phyloP scores from a whole-genome alignment of 768 basidiomycete species.

The Kwoniella europaea region DNA sequence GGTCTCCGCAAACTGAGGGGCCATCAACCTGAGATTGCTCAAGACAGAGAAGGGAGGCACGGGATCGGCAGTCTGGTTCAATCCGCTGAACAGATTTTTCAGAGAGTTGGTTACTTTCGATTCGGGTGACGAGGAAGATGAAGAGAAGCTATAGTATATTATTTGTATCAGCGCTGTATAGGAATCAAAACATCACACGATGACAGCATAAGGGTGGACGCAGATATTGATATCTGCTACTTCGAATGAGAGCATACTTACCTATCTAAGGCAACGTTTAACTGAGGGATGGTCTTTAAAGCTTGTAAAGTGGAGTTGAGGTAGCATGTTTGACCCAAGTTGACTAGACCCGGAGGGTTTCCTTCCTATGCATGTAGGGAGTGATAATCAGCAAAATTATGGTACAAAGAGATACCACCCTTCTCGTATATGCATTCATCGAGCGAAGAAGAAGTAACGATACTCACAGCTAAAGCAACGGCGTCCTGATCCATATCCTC shows the following conservation, averaged over 20 bases:
- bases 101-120: constrained; percentile 57
- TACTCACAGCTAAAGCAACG: constrained; percentile 75
- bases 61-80: constrained; percentile 76
- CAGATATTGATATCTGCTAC: too few relatives aligned
- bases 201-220: too few relatives aligned
- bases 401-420: too few relatives aligned
- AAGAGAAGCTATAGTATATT: neutral
- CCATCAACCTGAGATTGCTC: constrained; percentile 68
- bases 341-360: constrained; percentile 51
- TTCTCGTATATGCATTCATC: neutral
- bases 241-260: neutral
- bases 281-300: constrained; percentile 88
- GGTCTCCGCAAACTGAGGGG: constrained; percentile 89
- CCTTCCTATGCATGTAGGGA: constrained; percentile 22
- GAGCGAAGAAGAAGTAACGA: neutral
- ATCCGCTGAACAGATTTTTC: constrained; percentile 71
- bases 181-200: too few relatives aligned
- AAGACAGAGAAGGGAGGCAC: constrained; percentile 76
- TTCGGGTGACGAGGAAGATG: constrained; percentile 17
- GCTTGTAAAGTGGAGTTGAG: constrained; percentile 95
- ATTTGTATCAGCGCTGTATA: neutral
- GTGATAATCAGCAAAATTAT: neutral
- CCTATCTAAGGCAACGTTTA: constrained; percentile 59
- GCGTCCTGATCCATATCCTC: constrained; percentile 83
- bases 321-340: constrained; percentile 93